A percentile compares a stretch with the other conserved stretches of the same genome.
Conservation (phyloP, 2,329 filamentous ascomycete genomes). For the Fusarium temperatum region DNA sequence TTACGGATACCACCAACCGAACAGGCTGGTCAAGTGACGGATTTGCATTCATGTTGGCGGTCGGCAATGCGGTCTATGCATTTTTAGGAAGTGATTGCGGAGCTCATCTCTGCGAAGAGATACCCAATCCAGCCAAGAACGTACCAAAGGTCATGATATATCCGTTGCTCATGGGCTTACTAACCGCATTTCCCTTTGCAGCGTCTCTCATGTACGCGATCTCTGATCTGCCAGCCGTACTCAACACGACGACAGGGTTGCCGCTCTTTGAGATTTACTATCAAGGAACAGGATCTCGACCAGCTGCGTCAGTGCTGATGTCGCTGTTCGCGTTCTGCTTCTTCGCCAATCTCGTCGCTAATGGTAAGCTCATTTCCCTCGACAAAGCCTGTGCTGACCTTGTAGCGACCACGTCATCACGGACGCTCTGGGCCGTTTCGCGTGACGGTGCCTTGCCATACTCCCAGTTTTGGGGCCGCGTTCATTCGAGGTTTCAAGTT, state of each 20-base stretch:
- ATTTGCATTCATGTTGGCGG: conserved; percentile 20
- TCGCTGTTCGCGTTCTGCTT: conserved; percentile 35
- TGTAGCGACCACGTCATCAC: conserved; percentile 31
- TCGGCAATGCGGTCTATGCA: conserved; percentile 25
- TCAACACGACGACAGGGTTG: conserved; percentile 19
- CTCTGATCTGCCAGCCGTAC: conserved; percentile 21
- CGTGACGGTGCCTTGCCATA: conserved; percentile 41
- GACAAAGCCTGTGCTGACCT: rapidly evolving
- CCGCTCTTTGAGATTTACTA: conserved; percentile 36
- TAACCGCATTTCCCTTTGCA: conserved; percentile 36
- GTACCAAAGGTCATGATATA: conserved; percentile 36
- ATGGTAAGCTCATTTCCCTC: not conserved
- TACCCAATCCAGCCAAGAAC: conserved; percentile 37
- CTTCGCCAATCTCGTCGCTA: conserved; percentile 31
- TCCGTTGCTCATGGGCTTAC: conserved; percentile 29
- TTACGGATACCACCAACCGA: conserved; percentile 15
- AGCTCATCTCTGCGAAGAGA: conserved; percentile 39
- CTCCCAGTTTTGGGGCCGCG: conserved; percentile 35
- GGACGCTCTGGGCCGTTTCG: conserved; percentile 37
- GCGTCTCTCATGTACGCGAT: conserved; percentile 25
- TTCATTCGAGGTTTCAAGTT: conserved; percentile 37
- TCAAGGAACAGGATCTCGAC: conserved; percentile 25
- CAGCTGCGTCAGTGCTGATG: conserved; percentile 26
- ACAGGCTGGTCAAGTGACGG: conserved; percentile 30
- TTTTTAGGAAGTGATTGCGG: conserved; percentile 37